Base-by-base conservation (phyloP, 2,329 filamentous ascomycete genomes). In the Fusarium sp. region DNA sequence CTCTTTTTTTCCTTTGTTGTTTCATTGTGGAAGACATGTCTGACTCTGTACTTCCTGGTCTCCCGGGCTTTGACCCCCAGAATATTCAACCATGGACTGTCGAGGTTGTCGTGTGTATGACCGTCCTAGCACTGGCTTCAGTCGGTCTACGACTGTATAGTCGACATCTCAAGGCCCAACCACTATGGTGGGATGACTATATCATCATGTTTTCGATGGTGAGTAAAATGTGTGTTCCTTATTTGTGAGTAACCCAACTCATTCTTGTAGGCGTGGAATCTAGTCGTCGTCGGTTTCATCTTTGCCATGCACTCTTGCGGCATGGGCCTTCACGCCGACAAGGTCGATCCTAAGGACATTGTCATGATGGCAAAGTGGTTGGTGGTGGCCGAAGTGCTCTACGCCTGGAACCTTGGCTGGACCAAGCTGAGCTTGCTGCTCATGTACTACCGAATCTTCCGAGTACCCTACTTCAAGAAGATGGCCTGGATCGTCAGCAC, bases 401-500 rank as follows among this genome's bases (percentile, higher is more conserved):
- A 87, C 72, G 84, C 81, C 29, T 87, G 82, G 74, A 86, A 85
- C 33, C 78, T 87, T 5, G 84, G 83, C 42, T 83, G 86, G 79
- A 86, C 86, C n/a, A 89, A 88, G 71, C 63, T 87, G 16, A 84
- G 84, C 59, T 80, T 89, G 24, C 74, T 89, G 51, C 77, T 87
- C 46, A 87, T 89, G 85, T 88, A 88, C 79, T 83, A 83, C 73
- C 85, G 86, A 74, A 87, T 89, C 70, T 89, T 89, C 76, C 84
- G 80, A 22, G 79, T 84, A 6, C 79, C 80, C 0, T 82, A 81
- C 66, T 85, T 88, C 68, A 83, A 83, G 72, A 83, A 79, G 66
- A 82, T 82, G 74, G 81, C 82, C 1, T 83, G 81, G 73, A 74
- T 79, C 4, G 80, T 88, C 6, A 84, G 82, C 10, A 67, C 72